Evolutionary conservation across 2,329 filamentous ascomycete species (phyloP).

Genomic region (Trematosphaeria pertusa): DNA sequence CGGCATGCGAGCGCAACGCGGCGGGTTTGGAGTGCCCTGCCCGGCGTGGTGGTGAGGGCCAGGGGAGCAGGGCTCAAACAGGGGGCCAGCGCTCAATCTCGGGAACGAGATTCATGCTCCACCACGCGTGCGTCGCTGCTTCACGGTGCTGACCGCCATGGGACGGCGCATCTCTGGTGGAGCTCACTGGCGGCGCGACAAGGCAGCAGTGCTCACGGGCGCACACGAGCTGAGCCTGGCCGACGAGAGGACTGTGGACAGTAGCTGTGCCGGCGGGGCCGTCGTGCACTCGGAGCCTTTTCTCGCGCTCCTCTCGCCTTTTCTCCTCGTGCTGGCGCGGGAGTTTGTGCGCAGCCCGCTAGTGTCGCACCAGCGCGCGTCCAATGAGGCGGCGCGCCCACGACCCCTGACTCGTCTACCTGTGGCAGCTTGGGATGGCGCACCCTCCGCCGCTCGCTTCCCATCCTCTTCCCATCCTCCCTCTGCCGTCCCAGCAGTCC

Average conservation of each 20-base stretch:
- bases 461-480: conserved; percentile 28
- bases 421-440: conserved; percentile 23
- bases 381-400: conserved; percentile 24
- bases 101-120: conserved; percentile 13
- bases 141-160: conserved; percentile 1
- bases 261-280: neutral
- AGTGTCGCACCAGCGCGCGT: conserved; percentile 39
- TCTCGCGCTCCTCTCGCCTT: conserved; percentile 2
- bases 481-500: conserved; percentile 7
- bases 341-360: conserved; percentile 36
- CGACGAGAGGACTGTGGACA: neutral
- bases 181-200: neutral
- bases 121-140: conserved; percentile 1
- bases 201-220: neutral
- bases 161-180: too few relatives aligned
- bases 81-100: conserved; percentile 15
- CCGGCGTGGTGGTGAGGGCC: neutral
- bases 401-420: conserved; percentile 30
- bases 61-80: conserved; percentile 14
- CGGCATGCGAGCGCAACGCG: neutral
- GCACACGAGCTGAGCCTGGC: neutral
- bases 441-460: conserved; percentile 19
- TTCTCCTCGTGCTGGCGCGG: conserved; percentile 31
- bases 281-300: conserved; percentile 1
- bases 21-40: neutral